Conservation (phyloP, 1,284 basidiomycete genomes). For the Acaromyces ingoldii region DNA sequence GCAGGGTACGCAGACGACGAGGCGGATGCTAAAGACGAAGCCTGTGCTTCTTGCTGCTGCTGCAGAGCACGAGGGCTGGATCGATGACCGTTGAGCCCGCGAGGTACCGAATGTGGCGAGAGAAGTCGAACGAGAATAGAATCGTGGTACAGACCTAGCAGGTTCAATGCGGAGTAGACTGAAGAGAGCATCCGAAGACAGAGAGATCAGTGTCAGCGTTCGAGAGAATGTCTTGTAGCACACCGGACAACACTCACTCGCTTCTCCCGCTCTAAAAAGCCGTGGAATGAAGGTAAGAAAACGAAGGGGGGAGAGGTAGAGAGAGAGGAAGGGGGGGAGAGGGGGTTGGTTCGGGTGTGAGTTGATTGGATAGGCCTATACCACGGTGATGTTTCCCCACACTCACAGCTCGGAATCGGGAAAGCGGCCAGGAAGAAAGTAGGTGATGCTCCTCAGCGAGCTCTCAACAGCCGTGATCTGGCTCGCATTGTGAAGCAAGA, state of each 20-base stretch:
- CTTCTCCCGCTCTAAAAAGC: constrained; percentile 3
- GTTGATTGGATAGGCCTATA: too few relatives aligned
- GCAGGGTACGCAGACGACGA: not conserved
- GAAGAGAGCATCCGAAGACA: too few relatives aligned
- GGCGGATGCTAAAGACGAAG: not conserved
- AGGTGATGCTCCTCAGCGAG: constrained; percentile 78
- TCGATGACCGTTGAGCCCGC: not conserved
- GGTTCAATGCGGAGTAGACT: constrained; percentile 52
- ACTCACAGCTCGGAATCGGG: constrained; percentile 91
- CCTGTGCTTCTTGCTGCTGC: not conserved
- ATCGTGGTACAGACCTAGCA: constrained; percentile 54
- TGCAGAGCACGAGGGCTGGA: not conserved
- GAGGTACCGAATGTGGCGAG: constrained; percentile 11
- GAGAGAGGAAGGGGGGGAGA: not conserved
- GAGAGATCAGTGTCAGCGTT: too few relatives aligned
- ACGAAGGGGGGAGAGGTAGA: not conserved
- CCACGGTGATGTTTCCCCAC: too few relatives aligned
- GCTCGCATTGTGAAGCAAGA: constrained; percentile 44
- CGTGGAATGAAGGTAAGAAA: too few relatives aligned
- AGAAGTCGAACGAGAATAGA: constrained; percentile 50
- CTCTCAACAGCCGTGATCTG: constrained; percentile 75
- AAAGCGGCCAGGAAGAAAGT: constrained; percentile 91
- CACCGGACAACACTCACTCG: constrained; percentile 14
- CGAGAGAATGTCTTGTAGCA: not conserved
- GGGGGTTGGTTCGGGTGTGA: too few relatives aligned